These are phyloP conservation scores for Schoenoplectus tabernaemontani DNA, from an alignment of 202 grass and related monocot species.

Conservation along the genomic window DNA sequence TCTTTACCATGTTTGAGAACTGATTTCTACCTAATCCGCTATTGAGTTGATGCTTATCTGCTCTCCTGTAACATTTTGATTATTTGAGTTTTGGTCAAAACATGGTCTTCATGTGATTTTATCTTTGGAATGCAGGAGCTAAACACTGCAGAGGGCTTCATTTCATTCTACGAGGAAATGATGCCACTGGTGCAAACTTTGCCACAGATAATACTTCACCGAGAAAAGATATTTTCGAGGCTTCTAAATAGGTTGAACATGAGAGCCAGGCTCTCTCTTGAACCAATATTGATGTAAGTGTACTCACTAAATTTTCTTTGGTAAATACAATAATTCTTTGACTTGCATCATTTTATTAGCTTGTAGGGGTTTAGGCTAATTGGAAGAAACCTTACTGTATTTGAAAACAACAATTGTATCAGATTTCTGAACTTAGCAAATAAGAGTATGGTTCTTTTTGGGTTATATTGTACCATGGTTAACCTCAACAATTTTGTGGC, in stretches of 20 bases:
- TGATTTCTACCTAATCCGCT: not conserved
- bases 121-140: constrained; percentile 42
- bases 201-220: constrained; percentile 77
- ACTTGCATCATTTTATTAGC: not conserved
- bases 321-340: not conserved
- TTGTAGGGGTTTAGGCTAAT: not conserved
- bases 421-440: not conserved
- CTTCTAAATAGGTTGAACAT: constrained; percentile 64
- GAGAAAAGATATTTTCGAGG: constrained; percentile 60
- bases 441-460: not conserved
- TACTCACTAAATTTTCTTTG: not conserved
- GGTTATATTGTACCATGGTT: not conserved
- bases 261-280: constrained; percentile 62
- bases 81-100: not conserved
- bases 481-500: not conserved
- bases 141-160: constrained; percentile 88
- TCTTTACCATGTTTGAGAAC: not conserved
- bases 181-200: constrained; percentile 81
- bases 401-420: not conserved
- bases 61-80: not conserved
- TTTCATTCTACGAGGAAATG: constrained; percentile 76
- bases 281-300: constrained; percentile 84
- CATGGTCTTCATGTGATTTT: constrained; percentile 7
- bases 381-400: not conserved
- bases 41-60: not conserved